Evolutionary conservation across 805 yeast genomes (phyloP), one percentile per base, ranked within the genome.

Genomic region (Pichia cephalocereana): DNA sequence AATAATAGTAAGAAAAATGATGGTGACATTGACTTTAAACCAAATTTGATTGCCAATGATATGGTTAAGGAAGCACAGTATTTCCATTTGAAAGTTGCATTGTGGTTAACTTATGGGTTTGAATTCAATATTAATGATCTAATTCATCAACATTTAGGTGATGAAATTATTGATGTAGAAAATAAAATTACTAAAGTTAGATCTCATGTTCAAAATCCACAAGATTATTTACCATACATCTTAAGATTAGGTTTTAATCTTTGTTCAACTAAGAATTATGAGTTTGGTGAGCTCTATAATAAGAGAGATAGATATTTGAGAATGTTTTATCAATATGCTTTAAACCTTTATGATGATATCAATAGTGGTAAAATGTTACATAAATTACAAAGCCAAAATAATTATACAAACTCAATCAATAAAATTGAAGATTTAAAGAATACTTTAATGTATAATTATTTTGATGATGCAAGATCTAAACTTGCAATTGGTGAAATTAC

Each of bases 131-230:
- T 72, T 12, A 69, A 67, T 31, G 61, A 49, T 11, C 74, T 70
- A 15, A 47, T 47, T 9, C 79, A 75, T 41, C 53, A 55, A 8
- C 53, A 49, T 8, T 59, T 79, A 17, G 75, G 77, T n/a, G 68
- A 73, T 32, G 77, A 75, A 46, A 76, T 82, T 30, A 70, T 80
- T 9, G 58, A 64, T 30, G 80, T 77, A 26, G 88, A 82, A 54
- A 79, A 72, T 52, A 61, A 64, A 41, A 80, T 82, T 48, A 76
- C 80, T 37, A 70, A 74, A 42, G 68, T 77, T 46, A 67, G 88
- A 50, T 79, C 85, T 0, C 81, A 79, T 45, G 64, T 76, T 6
- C 72, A 81, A 8, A 78, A 80, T 56, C 55, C 70, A 14, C 75
- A 72, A 53, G 86, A 82, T 55, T 77, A 71, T 53, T 55, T 81